Evolutionary conservation across 306 rosid species (phyloP), one percentile per base, ranked within the genome.

Genomic region (Luffa aegyptiaca): DNA sequence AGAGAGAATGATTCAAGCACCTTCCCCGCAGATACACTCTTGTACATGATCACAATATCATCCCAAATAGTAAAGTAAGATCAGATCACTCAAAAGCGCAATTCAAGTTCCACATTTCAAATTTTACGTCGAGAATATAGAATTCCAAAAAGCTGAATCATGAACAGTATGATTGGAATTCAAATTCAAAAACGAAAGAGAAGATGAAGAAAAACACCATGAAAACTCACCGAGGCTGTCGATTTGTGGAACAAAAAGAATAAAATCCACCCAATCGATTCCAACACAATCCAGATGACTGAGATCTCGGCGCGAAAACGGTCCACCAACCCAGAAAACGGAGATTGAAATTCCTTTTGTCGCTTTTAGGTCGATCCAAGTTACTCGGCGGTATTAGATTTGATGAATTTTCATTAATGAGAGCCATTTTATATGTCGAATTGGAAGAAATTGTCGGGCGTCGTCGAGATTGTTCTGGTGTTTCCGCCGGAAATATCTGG

Each of bases 251-350:
- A 74, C 31, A 33, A 35, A 18, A 45, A 82, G 42, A 46, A 35
- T 11, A 56, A 62, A 61, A 21, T 63, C 17, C 87, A 81, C 76
- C 96, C 85, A 80, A 80, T 78, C 87, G 77, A 80, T 81, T 85
- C 91, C 93, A 46, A 10, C 82, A 35, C 85, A 56, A 86, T 90
- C 97, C 92, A 56, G 82, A 51, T 87, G 79, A 85, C 62, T 75
- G 10, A 81, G 81, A 31, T 86, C 66, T 81, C 94, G 10, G 85
- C 37, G 9, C 84, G 37, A 82, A 83, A 83, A 76, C 93, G 10
- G 52, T 79, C 93, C 96, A 84, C 93, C 52, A 89, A 84, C 93
- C 93, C 86, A 64, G 80, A 66, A 69, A 72, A 74, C 59, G 36
- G 26, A 49, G 8, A 66, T 63, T 73, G 8, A 6, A 2, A 3